Conservation (phyloP, 306 rosid genomes). For the Cicer yamashitae region DNA sequence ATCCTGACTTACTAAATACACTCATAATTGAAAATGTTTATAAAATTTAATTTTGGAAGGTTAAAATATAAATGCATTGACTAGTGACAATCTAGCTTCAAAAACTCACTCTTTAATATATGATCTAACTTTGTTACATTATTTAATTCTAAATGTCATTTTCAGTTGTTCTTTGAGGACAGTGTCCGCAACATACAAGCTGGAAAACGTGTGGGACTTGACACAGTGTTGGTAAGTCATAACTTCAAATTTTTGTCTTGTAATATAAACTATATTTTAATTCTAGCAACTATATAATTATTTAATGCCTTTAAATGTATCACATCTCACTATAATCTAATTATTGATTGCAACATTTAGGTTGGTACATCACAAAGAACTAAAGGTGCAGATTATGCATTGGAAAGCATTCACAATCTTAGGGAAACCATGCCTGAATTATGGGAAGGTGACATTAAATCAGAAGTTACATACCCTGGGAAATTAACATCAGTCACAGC, state of each 20-base stretch:
- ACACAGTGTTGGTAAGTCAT: slow-evolving; percentile 84
- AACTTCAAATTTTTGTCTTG: slow-evolving; percentile 22
- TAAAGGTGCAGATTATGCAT: slow-evolving; percentile 91
- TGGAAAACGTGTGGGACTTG: slow-evolving; percentile 87
- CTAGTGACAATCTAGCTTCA: too few species aligned
- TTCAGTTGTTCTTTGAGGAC: slow-evolving; percentile 93
- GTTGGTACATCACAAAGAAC: slow-evolving; percentile 86
- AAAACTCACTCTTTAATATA: background rate
- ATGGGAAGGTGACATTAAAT: slow-evolving; percentile 78
- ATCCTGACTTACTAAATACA: background rate
- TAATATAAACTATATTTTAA: background rate
- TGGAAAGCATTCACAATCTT: slow-evolving; percentile 93
- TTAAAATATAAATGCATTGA: background rate
- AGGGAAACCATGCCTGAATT: slow-evolving; percentile 88
- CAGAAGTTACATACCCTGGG: slow-evolving; percentile 74
- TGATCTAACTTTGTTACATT: background rate
- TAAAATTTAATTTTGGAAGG: too few species aligned
- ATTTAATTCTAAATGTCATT: slow-evolving; percentile 7
- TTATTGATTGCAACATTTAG: slow-evolving; percentile 47
- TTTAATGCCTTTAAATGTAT: background rate
- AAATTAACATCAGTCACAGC: slow-evolving; percentile 89
- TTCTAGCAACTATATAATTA: slow-evolving; percentile 19
- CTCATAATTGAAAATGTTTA: too few species aligned
- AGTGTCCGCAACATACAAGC: slow-evolving; percentile 92
- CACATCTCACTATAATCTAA: slow-evolving; percentile 25